Base-by-base conservation (phyloP, 169 alveolate species). In the Haemoproteus tartakovskyi region DNA sequence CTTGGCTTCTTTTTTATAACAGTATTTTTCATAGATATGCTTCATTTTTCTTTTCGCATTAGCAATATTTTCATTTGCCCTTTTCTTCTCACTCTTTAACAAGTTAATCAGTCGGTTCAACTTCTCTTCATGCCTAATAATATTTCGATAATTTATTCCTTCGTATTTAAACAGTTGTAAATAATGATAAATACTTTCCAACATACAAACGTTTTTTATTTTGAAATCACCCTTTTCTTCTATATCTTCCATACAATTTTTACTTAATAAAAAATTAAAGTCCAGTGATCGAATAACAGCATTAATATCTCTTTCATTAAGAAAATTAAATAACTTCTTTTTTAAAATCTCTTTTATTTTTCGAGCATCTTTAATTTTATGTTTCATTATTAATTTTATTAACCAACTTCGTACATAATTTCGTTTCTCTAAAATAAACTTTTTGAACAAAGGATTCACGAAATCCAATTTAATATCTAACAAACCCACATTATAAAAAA, bases 351-450 rank as follows among this genome's bases (percentile, higher is more conserved):
- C 82, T 67, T 67, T 67, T 2, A 67, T 52, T 26, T 67, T 67
- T 52, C 41, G 51, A 8, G 60, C 11, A 4, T 67, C 82, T 57
- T 67, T 67, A 1, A 67, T 40, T 52, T 67, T 52, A 59, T 67
- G 18, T 52, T 67, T 67, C n/a, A 38, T 14, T 0, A 67, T 67
- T 40, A 67, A 26, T 57, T 67, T 67, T 8, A 67, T 9, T 38
- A 67, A 19, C 82, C 82, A 67, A 4, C 70, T 67, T n/a, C 82
- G 40, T 14, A 67, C 48, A 12, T 67, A 67, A 46, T 67, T 67
- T 5, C 82, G 37, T 59, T 67, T 67, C 54, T 67, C 82, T 2
- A n/a, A 21, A 11, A 67, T 52, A 37, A 52, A 67, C 26, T 14
- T 43, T 26, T 67, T 67, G 29, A 24, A 67, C 8, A 59, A 52